Conservation (phyloP, 164 flowering plant genomes). For the Malania oleifera region DNA sequence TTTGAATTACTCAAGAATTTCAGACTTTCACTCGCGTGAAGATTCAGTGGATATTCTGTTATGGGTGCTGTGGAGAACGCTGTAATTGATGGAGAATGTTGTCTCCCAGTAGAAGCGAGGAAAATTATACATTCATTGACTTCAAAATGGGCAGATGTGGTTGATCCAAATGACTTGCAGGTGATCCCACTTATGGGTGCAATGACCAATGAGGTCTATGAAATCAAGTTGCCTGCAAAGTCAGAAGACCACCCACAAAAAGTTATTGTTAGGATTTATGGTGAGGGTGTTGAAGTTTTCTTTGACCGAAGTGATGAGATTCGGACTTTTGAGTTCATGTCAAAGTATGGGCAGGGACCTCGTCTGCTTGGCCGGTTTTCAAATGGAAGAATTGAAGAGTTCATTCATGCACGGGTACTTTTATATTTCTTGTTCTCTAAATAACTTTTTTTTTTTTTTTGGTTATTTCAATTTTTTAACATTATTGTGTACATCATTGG, state of each 20-base stretch:
- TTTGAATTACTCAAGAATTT: neutral
- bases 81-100: slow-evolving; percentile 14
- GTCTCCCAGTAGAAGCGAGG: slow-evolving; percentile 53
- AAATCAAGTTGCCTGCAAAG: slow-evolving; percentile 64
- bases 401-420: slow-evolving; percentile 73
- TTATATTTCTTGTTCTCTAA: neutral
- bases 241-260: slow-evolving; percentile 33
- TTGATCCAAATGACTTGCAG: slow-evolving; percentile 46
- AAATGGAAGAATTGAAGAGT: slow-evolving; percentile 78
- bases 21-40: neutral
- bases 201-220: slow-evolving; percentile 84
- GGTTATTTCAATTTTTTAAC: neutral
- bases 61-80: slow-evolving; percentile 24
- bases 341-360: slow-evolving; percentile 78
- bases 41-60: neutral
- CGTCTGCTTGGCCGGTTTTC: slow-evolving; percentile 58
- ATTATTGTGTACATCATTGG: too few relatives aligned
- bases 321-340: slow-evolving; percentile 71
- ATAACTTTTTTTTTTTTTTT: neutral
- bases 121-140: slow-evolving; percentile 48
- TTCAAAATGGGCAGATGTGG: slow-evolving; percentile 52
- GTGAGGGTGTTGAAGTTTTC: slow-evolving; percentile 80
- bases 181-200: slow-evolving; percentile 72
- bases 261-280: slow-evolving; percentile 72
- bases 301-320: slow-evolving; percentile 68